Base-by-base conservation (phyloP, 768 basidiomycete genomes). In the Serendipita sp. region DNA sequence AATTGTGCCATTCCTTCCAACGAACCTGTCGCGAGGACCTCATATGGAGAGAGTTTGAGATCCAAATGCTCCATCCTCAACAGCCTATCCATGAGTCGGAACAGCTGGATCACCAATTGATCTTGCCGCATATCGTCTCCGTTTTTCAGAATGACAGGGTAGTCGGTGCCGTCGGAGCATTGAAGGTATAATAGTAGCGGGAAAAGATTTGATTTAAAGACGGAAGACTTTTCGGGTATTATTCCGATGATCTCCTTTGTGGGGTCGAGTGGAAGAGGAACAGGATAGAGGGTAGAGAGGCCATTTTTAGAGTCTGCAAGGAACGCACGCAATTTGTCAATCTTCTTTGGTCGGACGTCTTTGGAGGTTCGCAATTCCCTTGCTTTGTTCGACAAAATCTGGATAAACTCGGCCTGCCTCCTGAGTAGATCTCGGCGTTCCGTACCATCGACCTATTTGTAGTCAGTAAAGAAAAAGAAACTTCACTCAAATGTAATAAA, bases 101-200 rank as follows among this genome's bases (percentile, higher is more conserved):
- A 94, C n/a, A 98, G 79, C 73, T 99, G 96, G 60, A 98, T 87
- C 31, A 98, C 94, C 43, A 99, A 83, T 73, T 99, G 96, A 72
- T 99, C 96, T 73, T 99, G 96, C 23, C 96, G 85, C 80, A 98
- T 87, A 71, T 99, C 96, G 71, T 98, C 96, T 13, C 96, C 96
- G 68, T 97, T 94, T 74, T 98, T 99, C 80, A 98, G 97, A 66
- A 99, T 98, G 62, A 97, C 82, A 0, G 94, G 89, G 73, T 88
- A 98, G 71, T 93, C 89, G 15, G 83, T 80, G 8, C 88, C 86
- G 64, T 91, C 87, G 8, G 83, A 77, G 68, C 88, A 88, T 69
- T 90, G 86, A 74, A 98, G 95, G 73, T 88, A 91, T 16, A 99
- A 78, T 18, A 95, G 78, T 62, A 99, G 79, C 0, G 96, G 96